Evolutionary conservation across 2,329 filamentous ascomycete species (phyloP).

Genomic region (Aspergillus ochraceus): DNA sequence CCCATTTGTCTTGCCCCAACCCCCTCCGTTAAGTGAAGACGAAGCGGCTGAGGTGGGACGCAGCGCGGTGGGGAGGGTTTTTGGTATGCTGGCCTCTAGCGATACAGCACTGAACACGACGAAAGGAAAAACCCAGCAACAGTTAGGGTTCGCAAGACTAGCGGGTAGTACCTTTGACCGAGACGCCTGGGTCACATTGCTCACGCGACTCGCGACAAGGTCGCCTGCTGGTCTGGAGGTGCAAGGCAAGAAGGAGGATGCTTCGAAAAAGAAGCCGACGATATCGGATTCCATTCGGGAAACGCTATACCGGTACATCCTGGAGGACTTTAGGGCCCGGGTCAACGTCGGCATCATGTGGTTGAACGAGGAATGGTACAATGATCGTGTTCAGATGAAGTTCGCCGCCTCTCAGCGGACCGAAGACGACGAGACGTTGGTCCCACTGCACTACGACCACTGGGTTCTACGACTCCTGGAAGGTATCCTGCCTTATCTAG

Average conservation of each 20-base stretch:
- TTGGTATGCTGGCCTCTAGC: slow-evolving; percentile 71
- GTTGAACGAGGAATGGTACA: slow-evolving; percentile 98
- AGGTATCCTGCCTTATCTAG: slow-evolving; percentile 86
- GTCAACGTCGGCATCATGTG: slow-evolving; percentile 90
- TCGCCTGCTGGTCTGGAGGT: slow-evolving; percentile 68
- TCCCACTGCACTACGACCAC: slow-evolving; percentile 67
- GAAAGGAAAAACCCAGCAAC: slow-evolving; percentile 54
- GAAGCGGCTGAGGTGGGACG: slow-evolving; percentile 73
- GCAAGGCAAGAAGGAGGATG: slow-evolving; percentile 32
- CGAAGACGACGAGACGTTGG: slow-evolving; percentile 46
- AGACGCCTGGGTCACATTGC: slow-evolving; percentile 87
- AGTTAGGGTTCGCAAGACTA: slow-evolving; percentile 74
- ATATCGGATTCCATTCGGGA: slow-evolving; percentile 71
- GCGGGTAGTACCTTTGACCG: slow-evolving; percentile 81
- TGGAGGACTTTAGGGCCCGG: slow-evolving; percentile 86
- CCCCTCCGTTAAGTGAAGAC: slow-evolving; percentile 70
- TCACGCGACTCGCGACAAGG: slow-evolving; percentile 81
- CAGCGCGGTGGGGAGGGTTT: slow-evolving; percentile 72
- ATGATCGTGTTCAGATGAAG: slow-evolving; percentile 65
- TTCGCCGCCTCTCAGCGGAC: slow-evolving; percentile 43
- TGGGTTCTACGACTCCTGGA: slow-evolving; percentile 82
- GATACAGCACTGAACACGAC: slow-evolving; percentile 63
- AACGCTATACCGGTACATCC: slow-evolving; percentile 76
- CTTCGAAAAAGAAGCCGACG: slow-evolving; percentile 28
- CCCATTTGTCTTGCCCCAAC: slow-evolving; percentile 76